Percentiles rank a stretch among this genome's conserved stretches.
Conservation (phyloP, 2,329 filamentous ascomycete species). For the Xylariales sp. region DNA sequence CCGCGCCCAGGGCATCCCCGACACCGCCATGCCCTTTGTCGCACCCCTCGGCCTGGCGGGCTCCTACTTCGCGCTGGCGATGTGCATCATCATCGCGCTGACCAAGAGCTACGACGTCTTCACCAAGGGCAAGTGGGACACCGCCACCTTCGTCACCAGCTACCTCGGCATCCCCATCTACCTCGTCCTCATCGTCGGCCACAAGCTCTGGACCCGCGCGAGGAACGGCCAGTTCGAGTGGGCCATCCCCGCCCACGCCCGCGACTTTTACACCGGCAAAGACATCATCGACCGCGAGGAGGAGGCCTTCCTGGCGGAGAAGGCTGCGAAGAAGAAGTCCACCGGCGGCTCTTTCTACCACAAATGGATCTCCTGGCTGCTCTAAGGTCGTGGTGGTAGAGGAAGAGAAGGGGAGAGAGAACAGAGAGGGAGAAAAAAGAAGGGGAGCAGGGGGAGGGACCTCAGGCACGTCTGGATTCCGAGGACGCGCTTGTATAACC, state of each 20-base stretch:
- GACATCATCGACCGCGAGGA: slow-evolving; percentile 70
- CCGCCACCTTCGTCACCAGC: slow-evolving; percentile 70
- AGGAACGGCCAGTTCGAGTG: no score
- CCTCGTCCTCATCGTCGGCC: slow-evolving; percentile 63
- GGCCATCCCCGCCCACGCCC: slow-evolving; percentile 52
- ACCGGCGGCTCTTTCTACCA: slow-evolving; percentile 47
- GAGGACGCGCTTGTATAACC: no score
- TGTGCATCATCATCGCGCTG: slow-evolving; percentile 69
- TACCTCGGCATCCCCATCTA: slow-evolving; percentile 76
- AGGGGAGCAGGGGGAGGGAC: no score
- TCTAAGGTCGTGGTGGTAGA: no score
- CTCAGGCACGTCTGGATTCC: no score
- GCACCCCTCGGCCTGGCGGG: slow-evolving; percentile 70
- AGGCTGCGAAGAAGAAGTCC: slow-evolving; percentile 34
- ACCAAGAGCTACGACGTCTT: slow-evolving; percentile 84
- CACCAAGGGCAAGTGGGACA: slow-evolving; percentile 39
- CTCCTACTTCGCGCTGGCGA: slow-evolving; percentile 61
- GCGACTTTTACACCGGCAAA: slow-evolving; percentile 70
- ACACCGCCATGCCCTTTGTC: slow-evolving; percentile 55
- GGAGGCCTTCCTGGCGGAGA: slow-evolving; percentile 58
- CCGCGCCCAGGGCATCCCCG: slow-evolving; percentile 52
- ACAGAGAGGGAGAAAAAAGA: no score
- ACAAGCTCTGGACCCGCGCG: slow-evolving; percentile 54
- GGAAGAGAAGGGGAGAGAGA: background rate
- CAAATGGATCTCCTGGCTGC: slow-evolving; percentile 56